These are phyloP conservation scores for Mortierella sp. DNA, from an alignment of 371 early-diverging fungal genomes.

Conservation along the genomic window DNA sequence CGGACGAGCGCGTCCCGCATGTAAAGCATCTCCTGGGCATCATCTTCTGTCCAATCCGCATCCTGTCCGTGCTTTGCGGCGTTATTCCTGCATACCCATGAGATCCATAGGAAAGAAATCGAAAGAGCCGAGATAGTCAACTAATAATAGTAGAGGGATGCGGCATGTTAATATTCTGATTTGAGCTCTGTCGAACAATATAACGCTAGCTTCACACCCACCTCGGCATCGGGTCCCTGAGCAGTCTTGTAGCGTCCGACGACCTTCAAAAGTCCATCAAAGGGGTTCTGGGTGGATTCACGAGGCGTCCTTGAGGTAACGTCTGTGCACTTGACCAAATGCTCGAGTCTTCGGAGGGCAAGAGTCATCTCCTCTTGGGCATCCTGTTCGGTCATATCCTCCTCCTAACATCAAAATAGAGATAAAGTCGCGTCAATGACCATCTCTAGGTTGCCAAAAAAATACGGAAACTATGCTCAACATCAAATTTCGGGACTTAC, in stretches of 20 bases:
- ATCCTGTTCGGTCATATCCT: constrained; percentile 14
- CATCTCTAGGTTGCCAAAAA: not conserved
- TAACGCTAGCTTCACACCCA: not conserved
- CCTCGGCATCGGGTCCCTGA: constrained; percentile 37
- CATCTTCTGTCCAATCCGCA: constrained; percentile 45
- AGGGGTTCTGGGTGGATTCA: constrained; percentile 26
- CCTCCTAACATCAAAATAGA: not conserved
- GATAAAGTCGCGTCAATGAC: not conserved
- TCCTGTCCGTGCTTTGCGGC: constrained; percentile 60
- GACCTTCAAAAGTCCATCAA: constrained; percentile 31
- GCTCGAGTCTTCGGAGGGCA: constrained; percentile 37
- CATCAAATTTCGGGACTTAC: constrained; percentile 2
- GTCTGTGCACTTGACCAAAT: constrained; percentile 48
- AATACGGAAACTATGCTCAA: not conserved
- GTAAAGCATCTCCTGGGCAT: constrained; percentile 36
- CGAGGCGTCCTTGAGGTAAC: constrained; percentile 28
- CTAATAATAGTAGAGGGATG: constrained; percentile 2
- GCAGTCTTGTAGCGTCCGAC: constrained; percentile 24
- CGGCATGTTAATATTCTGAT: not conserved
- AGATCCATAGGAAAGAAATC: constrained; percentile 60
- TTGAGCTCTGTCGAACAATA: not conserved
- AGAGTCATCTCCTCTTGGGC: constrained; percentile 21
- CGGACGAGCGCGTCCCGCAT: constrained; percentile 62
- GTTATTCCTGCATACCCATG: constrained; percentile 47
- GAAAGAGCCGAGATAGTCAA: constrained; percentile 39